Conservation (phyloP, 2,329 filamentous ascomycete species). For the Chalaropsis ovoidea region DNA sequence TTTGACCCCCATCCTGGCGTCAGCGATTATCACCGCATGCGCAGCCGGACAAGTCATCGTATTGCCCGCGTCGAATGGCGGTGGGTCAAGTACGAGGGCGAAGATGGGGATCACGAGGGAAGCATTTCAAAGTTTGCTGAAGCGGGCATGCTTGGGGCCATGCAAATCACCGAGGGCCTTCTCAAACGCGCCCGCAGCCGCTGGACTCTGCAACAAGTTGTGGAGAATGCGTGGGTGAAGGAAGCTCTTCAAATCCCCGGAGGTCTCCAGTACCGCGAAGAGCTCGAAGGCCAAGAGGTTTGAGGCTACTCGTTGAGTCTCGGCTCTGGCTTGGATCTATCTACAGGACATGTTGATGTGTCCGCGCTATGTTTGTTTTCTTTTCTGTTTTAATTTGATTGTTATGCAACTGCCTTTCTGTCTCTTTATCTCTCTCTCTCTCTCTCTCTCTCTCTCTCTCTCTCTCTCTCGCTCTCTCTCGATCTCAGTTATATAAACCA, state of each 20-base stretch:
- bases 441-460: background rate
- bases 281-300: constrained; percentile 48
- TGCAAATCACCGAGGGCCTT: constrained; percentile 71
- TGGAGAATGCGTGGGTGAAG: constrained; percentile 63
- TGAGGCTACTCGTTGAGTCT: constrained; percentile 18
- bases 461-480: background rate
- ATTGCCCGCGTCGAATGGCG: constrained; percentile 93
- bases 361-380: constrained; percentile 25
- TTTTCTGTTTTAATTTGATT: constrained; percentile 18
- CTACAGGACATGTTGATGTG: constrained; percentile 15
- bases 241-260: constrained; percentile 60
- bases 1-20: constrained; percentile 83
- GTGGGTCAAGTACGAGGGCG: constrained; percentile 77
- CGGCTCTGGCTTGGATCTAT: background rate
- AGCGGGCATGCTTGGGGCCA: constrained; percentile 60
- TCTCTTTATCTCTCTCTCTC: too few relatives aligned
- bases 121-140: constrained; percentile 51
- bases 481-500: constrained; percentile 24
- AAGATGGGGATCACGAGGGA: constrained; percentile 76
- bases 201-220: constrained; percentile 65
- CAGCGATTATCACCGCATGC: constrained; percentile 63
- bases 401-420: constrained; percentile 7
- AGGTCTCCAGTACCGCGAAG: constrained; percentile 50
- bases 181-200: constrained; percentile 72
- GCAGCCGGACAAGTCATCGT: constrained; percentile 78